Conservation (phyloP, 441 rosid species). For the Adansonia madagascariensis region DNA sequence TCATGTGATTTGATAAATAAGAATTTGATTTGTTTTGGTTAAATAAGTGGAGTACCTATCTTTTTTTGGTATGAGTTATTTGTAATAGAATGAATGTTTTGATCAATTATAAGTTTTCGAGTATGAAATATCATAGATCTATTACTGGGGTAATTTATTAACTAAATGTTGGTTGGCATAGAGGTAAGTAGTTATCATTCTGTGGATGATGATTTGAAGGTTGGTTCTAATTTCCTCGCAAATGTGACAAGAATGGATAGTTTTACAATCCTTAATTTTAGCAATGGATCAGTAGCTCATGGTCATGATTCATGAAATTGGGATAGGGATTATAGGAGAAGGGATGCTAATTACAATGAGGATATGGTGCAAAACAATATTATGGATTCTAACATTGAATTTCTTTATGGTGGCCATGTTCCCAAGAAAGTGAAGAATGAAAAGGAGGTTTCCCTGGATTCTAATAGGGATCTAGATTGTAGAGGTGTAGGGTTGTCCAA, state of each 20-base stretch:
- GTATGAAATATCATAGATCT: conserved; percentile 3
- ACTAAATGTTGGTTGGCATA: conserved; percentile 34
- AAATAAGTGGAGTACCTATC: background rate
- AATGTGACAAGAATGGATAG: conserved; percentile 69
- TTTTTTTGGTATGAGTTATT: background rate
- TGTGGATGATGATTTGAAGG: conserved; percentile 46
- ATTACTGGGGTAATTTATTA: conserved; percentile 4
- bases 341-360: conserved; percentile 81
- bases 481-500: conserved; percentile 72
- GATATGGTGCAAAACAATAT: conserved; percentile 48
- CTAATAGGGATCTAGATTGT: conserved; percentile 30
- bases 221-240: conserved; percentile 69
- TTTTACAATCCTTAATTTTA: conserved; percentile 64
- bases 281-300: conserved; percentile 53
- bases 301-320: conserved; percentile 90
- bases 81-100: background rate
- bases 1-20: background rate
- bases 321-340: conserved; percentile 94
- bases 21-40: background rate
- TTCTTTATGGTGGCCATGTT: conserved; percentile 31
- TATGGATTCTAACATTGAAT: conserved; percentile 30
- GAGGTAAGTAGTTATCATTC: conserved; percentile 37
- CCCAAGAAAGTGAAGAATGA: conserved; percentile 30
- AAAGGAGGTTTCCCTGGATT: conserved; percentile 31
- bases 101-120: conserved; percentile 5